These are phyloP conservation scores for Aspergillus udagawae DNA, from an alignment of 2,329 filamentous ascomycete genomes.

Conservation along the genomic window DNA sequence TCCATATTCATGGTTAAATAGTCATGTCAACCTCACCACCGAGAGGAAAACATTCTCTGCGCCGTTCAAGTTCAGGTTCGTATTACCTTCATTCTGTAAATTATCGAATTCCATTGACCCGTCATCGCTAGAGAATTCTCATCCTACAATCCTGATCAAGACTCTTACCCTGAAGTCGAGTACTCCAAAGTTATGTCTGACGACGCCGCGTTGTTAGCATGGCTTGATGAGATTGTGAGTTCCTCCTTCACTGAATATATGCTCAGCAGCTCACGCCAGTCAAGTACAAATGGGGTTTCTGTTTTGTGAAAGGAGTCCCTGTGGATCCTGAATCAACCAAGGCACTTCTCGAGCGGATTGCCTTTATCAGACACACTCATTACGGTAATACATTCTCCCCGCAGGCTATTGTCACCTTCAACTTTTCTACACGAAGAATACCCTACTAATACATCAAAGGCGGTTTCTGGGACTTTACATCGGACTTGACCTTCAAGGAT, in stretches of 20 bases:
- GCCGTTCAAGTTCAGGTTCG: conserved; percentile 17
- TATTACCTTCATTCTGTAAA: background rate
- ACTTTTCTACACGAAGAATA: background rate
- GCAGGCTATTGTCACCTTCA: background rate
- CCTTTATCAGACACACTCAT: conserved; percentile 84
- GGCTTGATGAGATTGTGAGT: conserved; percentile 59
- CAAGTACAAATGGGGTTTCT: conserved; percentile 69
- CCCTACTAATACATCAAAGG: conserved; percentile 29
- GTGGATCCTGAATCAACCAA: conserved; percentile 67
- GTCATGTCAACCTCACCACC: conserved; percentile 38
- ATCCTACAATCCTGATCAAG: conserved; percentile 38
- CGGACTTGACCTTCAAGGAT: conserved; percentile 81
- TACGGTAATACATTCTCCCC: conserved; percentile 62
- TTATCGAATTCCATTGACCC: background rate
- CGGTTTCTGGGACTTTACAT: conserved; percentile 80
- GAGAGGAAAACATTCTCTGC: conserved; percentile 9
- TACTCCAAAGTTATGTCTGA: conserved; percentile 60
- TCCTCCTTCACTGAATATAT: background rate
- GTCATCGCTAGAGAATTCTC: conserved; percentile 25
- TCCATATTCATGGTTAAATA: conserved; percentile 57
- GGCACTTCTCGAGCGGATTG: conserved; percentile 71
- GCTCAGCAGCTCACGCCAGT: conserved; percentile 6
- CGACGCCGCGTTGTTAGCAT: conserved; percentile 53
- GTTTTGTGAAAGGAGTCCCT: conserved; percentile 69
- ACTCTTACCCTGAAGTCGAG: conserved; percentile 54